Percentiles rank a stretch among this genome's conserved stretches.
phyloP scores from a whole-genome alignment of 768 basidiomycete species.

The Phaeotremella skinneri region DNA sequence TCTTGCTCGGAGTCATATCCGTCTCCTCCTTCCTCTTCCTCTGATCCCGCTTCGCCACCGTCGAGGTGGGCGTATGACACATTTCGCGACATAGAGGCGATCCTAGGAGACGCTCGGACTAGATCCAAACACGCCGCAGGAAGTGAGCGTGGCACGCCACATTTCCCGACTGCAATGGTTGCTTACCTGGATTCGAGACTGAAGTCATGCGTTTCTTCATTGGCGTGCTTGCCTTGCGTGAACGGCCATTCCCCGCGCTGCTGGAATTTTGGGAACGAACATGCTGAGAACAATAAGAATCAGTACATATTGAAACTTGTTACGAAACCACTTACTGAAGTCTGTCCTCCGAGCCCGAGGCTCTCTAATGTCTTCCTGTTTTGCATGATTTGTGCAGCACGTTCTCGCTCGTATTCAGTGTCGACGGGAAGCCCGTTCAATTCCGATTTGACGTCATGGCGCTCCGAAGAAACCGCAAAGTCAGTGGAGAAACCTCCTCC shows the following conservation, averaged over 20 bases:
- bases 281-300: constrained; percentile 12
- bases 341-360: constrained; percentile 38
- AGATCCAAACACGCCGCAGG: not conserved
- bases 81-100: constrained; percentile 44
- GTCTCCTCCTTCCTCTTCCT: constrained; percentile 28
- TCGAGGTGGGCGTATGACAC: constrained; percentile 48
- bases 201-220: constrained; percentile 24
- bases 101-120: constrained; percentile 46
- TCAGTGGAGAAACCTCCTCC: constrained; percentile 13
- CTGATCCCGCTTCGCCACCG: constrained; percentile 22
- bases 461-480: constrained; percentile 30
- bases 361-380: constrained; percentile 46
- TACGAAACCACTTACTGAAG: constrained; percentile 15
- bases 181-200: not conserved
- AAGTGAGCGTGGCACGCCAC: not conserved
- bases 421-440: constrained; percentile 16
- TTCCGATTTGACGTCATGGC: constrained; percentile 29
- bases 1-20: constrained; percentile 15
- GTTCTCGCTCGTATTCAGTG: constrained; percentile 48
- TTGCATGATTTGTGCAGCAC: constrained; percentile 39
- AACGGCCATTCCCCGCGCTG: not conserved
- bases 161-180: not conserved
- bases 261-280: constrained; percentile 14
- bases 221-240: constrained; percentile 23
- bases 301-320: not conserved